Conservation (phyloP, 129 eudicot species). For the Helichrysum umbraculigerum region DNA sequence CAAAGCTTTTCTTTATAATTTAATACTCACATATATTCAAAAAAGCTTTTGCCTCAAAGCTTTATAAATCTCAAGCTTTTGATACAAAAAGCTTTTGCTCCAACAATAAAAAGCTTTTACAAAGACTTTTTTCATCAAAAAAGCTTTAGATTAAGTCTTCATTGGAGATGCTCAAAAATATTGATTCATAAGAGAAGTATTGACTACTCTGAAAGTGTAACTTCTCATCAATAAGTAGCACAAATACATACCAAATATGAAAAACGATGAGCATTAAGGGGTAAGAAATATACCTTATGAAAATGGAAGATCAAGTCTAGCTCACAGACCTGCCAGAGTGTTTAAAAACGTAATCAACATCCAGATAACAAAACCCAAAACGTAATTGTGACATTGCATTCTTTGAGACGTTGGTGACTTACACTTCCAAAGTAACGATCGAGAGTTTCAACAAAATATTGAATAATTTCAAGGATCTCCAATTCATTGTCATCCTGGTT, state of each 20-base stretch:
- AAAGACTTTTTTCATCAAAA: too few species aligned
- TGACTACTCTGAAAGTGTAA: not conserved
- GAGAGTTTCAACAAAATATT: constrained; percentile 82
- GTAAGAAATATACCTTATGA: constrained; percentile 66
- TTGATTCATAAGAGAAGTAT: too few species aligned
- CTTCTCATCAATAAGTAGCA: not conserved
- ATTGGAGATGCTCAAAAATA: too few species aligned
- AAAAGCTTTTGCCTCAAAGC: too few species aligned
- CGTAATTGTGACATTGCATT: not conserved
- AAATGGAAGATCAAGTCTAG: constrained; percentile 86
- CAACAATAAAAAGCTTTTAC: too few species aligned
- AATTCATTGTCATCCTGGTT: constrained; percentile 84
- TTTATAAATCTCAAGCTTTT: too few species aligned
- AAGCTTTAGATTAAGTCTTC: too few species aligned
- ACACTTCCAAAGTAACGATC: constrained; percentile 94
- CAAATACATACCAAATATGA: not conserved
- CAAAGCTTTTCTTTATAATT: too few species aligned
- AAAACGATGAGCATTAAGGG: not conserved
- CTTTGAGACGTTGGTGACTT: constrained; percentile 31
- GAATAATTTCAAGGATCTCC: constrained; percentile 85
- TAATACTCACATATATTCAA: too few species aligned
- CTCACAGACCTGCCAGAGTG: constrained; percentile 68
- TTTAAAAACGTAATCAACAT: constrained; percentile 17
- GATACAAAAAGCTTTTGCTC: too few species aligned
- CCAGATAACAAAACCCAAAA: not conserved